Evolutionary conservation across 2,329 filamentous ascomycete species (phyloP), one percentile per base, ranked within the genome.

Genomic region (Penicillium janthinellum): DNA sequence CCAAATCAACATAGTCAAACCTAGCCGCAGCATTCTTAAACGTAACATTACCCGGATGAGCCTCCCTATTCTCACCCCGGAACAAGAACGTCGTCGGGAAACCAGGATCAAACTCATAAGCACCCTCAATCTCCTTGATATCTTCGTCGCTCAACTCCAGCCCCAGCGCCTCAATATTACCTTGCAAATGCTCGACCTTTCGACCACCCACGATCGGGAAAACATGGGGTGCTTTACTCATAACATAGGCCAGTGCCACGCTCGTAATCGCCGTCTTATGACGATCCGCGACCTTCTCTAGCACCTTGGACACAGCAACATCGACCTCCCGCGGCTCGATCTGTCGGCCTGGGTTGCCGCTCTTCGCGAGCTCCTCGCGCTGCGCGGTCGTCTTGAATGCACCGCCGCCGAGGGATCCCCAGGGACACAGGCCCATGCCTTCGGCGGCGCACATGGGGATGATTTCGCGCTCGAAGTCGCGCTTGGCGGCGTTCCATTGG

Each of bases 401-500:
- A 42, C 84, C 84, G 4, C 63, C 66, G 39, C 83, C 83, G 8
- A 87, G 76, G 1, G 79, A 70, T 8, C 81, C 82, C 81, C 82
- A 85, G 0, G 85, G 84, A 0, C 80, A 81, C 6, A 88, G 71
- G 0, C 79, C 85, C 83, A 88, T 88, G 54, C 86, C 86, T 69
- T 89, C 85, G 12, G 81, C 79, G 48, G 79, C 79, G 38, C 77
- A 80, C 87, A 90, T 90, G 47, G 86, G 86, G 51, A 90, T 81
- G 65, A 89, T 87, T n/a, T 89, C 87, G 41, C 86, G 82, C 77
- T 89, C 87, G 58, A 90, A 85, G 73, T 91, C 88, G 49, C 89
- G 84, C 42, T 84, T 79, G 1, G 79, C 81, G 31, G 82, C 80
- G 37, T 78, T 84, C 86, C 87, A 90, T 14, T 78, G 78, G 25